A percentile compares a stretch with the other conserved stretches of the same genome.
phyloP scores from a whole-genome alignment of 768 basidiomycete genomes.

The Ramaria sp. region DNA sequence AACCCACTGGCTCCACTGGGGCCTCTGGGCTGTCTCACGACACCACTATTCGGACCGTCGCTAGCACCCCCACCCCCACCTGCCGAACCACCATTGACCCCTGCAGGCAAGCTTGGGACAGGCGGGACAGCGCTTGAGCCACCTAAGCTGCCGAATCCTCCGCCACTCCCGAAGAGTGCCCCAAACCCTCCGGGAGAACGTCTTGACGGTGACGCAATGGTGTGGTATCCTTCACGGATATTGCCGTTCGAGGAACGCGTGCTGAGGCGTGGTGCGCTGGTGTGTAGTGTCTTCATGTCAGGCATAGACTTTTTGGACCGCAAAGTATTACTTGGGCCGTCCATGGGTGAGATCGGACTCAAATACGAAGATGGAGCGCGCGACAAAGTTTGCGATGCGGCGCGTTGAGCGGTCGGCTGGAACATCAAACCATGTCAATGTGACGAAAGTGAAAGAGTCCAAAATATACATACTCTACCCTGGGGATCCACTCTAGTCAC shows the following conservation, averaged over 20 bases:
- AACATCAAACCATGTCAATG: not conserved
- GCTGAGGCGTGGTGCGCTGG: conserved; percentile 66
- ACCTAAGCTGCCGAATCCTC: conserved; percentile 27
- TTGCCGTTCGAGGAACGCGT: conserved; percentile 83
- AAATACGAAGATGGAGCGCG: conserved; percentile 78
- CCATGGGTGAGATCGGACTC: conserved; percentile 33
- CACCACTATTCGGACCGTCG: conserved; percentile 34
- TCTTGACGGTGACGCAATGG: conserved; percentile 74
- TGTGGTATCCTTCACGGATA: conserved; percentile 78
- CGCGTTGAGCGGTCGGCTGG: conserved; percentile 5
- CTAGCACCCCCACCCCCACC: conserved; percentile 30
- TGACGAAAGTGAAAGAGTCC: not conserved
- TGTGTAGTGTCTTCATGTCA: conserved; percentile 82
- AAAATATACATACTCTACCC: conserved; percentile 39
- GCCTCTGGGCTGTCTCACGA: conserved; percentile 79
- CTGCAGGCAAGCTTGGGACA: conserved; percentile 64
- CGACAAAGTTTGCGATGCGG: conserved; percentile 60
- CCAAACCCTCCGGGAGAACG: conserved; percentile 63
- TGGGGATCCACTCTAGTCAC: conserved; percentile 85
- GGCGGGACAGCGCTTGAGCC: conserved; percentile 45
- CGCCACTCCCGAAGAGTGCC: conserved; percentile 53
- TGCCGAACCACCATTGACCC: conserved; percentile 34
- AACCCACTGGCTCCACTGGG: conserved; percentile 70
- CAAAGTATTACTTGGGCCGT: conserved; percentile 36
- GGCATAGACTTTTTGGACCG: conserved; percentile 99